Evolutionary conservation across 495 filamentous ascomycete genomes (phyloP), one percentile per base, ranked within the genome.

Genomic region (Tirmania nivea): DNA sequence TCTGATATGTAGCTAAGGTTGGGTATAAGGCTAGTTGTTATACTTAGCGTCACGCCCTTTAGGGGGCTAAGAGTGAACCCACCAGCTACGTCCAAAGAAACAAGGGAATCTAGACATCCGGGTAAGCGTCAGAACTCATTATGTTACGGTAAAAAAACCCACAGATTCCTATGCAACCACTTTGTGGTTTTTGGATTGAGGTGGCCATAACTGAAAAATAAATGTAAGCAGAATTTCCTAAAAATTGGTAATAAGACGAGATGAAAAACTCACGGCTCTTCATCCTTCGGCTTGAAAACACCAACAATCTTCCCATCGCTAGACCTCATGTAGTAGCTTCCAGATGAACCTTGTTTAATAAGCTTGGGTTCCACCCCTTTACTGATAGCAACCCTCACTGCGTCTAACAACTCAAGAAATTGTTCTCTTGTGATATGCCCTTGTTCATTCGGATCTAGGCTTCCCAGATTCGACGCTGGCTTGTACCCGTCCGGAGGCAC

Each of bases 1-100:
- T 99, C 90, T 55, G 88, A 95, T 60, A 99, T 85, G 66, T 99
- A 99, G 50, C 87, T 94, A n/a, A 99, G 73, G 65, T 99, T 99
- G 42, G 90, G 90, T 67, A 99, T 99, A 53, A 99, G 76, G 63
- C 74, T 77, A 54, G 52, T 12, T 48, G 16, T 17, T 8, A 21
- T 12, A 11, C 42, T n/a, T 56, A 60, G 50, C 60, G 57, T 52
- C 61, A 50, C 56, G 55, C 39, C 52, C 51, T 21, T 34, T 52
- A 35, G 19, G 7, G 19, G 21, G 35, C 10, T 34, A 39, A 9
- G 45, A 35, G 25, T 42, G 25, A 42, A 34, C 49, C 57, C 73
- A 77, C 74, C 90, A 96, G 49, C 87, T 86, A 57, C 90, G 73
- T 10, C 90, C 90, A 59, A 99, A 99, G 68, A 83, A 94, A 69